Evolutionary conservation across 1,284 basidiomycete genomes (phyloP).

Genomic region (Leccinum subrobustum): DNA sequence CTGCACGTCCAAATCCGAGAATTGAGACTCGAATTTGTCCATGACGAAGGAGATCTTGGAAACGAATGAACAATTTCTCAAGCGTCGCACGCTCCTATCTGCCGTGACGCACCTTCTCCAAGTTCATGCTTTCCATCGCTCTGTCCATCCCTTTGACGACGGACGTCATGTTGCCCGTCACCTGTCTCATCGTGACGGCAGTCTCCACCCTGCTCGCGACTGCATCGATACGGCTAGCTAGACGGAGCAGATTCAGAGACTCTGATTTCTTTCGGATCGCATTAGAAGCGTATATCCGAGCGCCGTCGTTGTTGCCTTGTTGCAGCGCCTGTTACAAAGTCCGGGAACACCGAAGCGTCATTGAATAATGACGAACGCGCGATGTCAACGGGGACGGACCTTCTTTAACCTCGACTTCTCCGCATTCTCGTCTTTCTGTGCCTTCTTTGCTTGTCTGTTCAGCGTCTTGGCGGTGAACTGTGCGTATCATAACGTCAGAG

Average conservation of each 20-base stretch:
- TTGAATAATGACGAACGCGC: not conserved
- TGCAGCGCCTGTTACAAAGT: conserved; percentile 78
- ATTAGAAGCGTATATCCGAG: conserved; percentile 98
- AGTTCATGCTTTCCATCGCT: conserved; percentile 99
- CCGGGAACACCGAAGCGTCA: not conserved
- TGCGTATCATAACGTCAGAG: conserved; percentile 12
- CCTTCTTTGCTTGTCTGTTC: conserved; percentile 91
- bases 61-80: conserved; percentile 6
- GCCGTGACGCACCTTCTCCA: conserved; percentile 69
- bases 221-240: conserved; percentile 92
- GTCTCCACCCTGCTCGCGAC: conserved; percentile 97
- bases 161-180: conserved; percentile 93
- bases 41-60: conserved; percentile 93
- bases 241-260: conserved; percentile 82
- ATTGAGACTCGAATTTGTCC: conserved; percentile 99
- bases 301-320: conserved; percentile 96
- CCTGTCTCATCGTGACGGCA: conserved; percentile 96
- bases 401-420: conserved; percentile 92
- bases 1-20: conserved; percentile 97
- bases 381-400: conserved; percentile 43
- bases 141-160: conserved; percentile 99
- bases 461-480: conserved; percentile 96
- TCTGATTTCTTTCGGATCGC: conserved; percentile 99
- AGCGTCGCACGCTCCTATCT: not conserved
- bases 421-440: conserved; percentile 85